Percentiles rank a stretch among this genome's conserved stretches.
Conservation (phyloP, 169 alveolate genomes). For the Cryptosporidium meleagridis region DNA sequence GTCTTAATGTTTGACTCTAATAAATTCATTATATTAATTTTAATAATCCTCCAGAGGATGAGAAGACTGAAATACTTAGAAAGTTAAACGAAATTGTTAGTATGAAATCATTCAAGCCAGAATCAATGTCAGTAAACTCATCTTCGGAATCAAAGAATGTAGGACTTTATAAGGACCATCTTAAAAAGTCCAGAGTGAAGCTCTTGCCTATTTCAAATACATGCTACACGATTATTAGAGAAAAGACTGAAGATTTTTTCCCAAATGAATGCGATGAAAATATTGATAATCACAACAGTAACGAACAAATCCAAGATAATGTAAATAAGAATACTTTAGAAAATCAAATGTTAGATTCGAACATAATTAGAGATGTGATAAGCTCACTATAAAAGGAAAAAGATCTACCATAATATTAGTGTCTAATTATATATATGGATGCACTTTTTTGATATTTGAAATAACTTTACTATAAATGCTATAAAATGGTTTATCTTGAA, state of each 20-base stretch:
- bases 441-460: conserved; percentile 54
- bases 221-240: conserved; percentile 42
- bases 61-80: conserved; percentile 22
- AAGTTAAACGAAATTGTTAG: conserved; percentile 21
- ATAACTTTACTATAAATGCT: conserved; percentile 46
- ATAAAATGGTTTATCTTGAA: conserved; percentile 68
- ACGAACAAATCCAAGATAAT: background rate
- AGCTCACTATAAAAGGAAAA: conserved; percentile 1
- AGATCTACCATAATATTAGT: conserved; percentile 5
- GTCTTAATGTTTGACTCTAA: background rate
- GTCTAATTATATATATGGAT: conserved; percentile 53
- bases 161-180: conserved; percentile 2
- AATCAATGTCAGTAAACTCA: background rate
- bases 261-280: background rate
- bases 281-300: background rate
- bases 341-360: background rate
- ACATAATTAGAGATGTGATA: background rate
- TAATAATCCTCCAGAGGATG: conserved; percentile 17
- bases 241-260: background rate
- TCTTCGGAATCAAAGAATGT: background rate
- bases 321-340: background rate
- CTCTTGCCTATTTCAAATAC: conserved; percentile 45
- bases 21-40: background rate
- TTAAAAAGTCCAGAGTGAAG: conserved; percentile 32
- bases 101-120: background rate